Percentiles rank a stretch among this genome's conserved stretches.
Evolutionary conservation across 805 yeast species (phyloP).

Genomic region (Groenewaldozyma tartarivorans): DNA sequence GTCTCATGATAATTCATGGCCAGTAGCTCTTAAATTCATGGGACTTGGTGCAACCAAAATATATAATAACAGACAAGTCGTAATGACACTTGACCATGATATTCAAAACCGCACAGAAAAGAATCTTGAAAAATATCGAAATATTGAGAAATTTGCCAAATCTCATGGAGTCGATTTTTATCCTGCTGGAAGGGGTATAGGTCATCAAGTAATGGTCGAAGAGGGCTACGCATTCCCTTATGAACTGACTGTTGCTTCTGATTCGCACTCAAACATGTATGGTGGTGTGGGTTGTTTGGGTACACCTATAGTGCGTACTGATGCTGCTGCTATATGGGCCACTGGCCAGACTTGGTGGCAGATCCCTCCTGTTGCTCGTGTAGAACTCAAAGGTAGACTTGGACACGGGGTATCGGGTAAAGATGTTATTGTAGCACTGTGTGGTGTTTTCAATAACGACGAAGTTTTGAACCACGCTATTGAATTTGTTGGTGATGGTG

Average conservation of each 20-base stretch:
- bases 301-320: conserved; percentile 96
- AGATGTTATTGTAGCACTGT: conserved; percentile 91
- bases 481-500: conserved; percentile 81
- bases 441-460: conserved; percentile 86
- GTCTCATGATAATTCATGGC: conserved; percentile 99
- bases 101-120: conserved; percentile 89
- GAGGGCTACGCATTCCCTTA: conserved; percentile 97
- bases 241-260: conserved; percentile 90
- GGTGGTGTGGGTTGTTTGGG: conserved; percentile 96
- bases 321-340: conserved; percentile 99
- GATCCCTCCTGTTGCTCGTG: conserved; percentile 96
- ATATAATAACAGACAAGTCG: conserved; percentile 81
- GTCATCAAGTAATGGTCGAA: conserved; percentile 98
- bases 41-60: conserved; percentile 85
- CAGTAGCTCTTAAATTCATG: conserved; percentile 93
- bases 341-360: conserved; percentile 99
- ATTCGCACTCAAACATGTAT: conserved; percentile 94
- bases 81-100: conserved; percentile 94
- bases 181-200: conserved; percentile 98
- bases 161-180: conserved; percentile 92
- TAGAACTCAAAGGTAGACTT: conserved; percentile 70
- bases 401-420: conserved; percentile 90
- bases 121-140: conserved; percentile 76
- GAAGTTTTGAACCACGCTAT: conserved; percentile 91
- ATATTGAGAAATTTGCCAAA: conserved; percentile 82